A percentile compares a stretch with the other conserved stretches of the same genome.
Conservation (phyloP, 1,139 yeast genomes). For the Geotrichum carabidarum region DNA sequence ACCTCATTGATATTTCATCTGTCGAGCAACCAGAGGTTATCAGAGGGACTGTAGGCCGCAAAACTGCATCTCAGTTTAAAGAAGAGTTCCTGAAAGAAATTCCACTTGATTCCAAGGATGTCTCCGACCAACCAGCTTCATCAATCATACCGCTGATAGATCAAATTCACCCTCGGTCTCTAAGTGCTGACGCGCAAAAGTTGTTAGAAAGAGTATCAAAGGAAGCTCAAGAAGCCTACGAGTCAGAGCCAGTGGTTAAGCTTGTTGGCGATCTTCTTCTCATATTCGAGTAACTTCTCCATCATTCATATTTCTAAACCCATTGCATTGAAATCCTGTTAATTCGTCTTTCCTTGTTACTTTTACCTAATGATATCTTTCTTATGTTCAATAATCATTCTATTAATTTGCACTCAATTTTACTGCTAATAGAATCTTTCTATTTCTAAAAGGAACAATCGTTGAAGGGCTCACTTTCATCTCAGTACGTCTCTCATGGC, state of each 20-base stretch:
- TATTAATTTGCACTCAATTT: no score
- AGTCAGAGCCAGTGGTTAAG: slow-evolving; percentile 24
- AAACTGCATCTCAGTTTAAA: slow-evolving; percentile 4
- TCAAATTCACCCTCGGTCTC: slow-evolving; percentile 6
- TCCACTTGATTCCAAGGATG: background rate
- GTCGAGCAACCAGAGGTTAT: slow-evolving; percentile 28
- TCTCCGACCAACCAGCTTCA: background rate
- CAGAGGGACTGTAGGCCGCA: slow-evolving; percentile 6
- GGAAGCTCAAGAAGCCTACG: slow-evolving; percentile 25
- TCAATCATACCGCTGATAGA: slow-evolving; percentile 2
- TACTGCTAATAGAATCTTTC: no score
- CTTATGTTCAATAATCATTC: no score
- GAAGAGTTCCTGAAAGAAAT: slow-evolving; percentile 5
- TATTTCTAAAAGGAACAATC: no score
- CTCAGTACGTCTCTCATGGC: no score
- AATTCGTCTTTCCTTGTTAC: no score
- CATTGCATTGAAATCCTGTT: background rate
- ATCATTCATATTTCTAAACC: background rate
- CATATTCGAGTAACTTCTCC: slow-evolving; percentile 19
- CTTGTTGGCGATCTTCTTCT: slow-evolving; percentile 26
- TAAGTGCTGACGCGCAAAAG: slow-evolving; percentile 21
- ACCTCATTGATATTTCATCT: slow-evolving; percentile 28
- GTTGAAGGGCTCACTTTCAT: no score
- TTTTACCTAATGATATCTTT: no score
- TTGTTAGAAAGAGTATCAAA: slow-evolving; percentile 23